Evolutionary conservation across 2,329 filamentous ascomycete genomes (phyloP).

Genomic region (Chrysoporthe cubensis): DNA sequence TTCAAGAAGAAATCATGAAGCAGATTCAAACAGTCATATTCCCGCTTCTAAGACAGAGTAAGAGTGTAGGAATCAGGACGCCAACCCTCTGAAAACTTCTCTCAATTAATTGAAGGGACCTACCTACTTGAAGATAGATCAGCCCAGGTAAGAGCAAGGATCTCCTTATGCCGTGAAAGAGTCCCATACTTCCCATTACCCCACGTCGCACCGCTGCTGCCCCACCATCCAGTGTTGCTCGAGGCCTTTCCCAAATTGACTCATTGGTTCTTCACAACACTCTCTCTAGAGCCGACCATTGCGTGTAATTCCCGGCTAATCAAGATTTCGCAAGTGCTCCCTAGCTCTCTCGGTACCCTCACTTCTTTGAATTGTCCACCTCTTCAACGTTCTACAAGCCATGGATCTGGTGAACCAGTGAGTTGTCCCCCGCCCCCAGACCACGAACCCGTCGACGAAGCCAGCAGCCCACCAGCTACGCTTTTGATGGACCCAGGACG

Average conservation of each 20-base stretch:
- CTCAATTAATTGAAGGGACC: no score
- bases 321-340: not conserved
- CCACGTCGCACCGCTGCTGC: slow-evolving; percentile 13
- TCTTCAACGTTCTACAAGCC: slow-evolving; percentile 10
- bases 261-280: slow-evolving; percentile 15
- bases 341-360: not conserved
- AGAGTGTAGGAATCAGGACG: not conserved
- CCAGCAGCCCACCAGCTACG: no score
- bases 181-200: not conserved
- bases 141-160: not conserved
- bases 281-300: slow-evolving; percentile 11
- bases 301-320: not conserved
- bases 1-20: not conserved
- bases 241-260: slow-evolving; percentile 26
- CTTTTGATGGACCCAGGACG: slow-evolving; percentile 1
- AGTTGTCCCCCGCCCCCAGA: slow-evolving; percentile 35
- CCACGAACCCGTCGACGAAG: not conserved
- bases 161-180: not conserved
- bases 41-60: not conserved
- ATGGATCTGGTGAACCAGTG: slow-evolving; percentile 62
- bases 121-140: no score
- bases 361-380: not conserved
- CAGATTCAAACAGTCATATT: slow-evolving; percentile 4
- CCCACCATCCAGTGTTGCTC: slow-evolving; percentile 14
- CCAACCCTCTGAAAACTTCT: not conserved